Evolutionary conservation across 140 eudicot species (phyloP), one percentile per base, ranked within the genome.

Genomic region (Cichorium intybus): DNA sequence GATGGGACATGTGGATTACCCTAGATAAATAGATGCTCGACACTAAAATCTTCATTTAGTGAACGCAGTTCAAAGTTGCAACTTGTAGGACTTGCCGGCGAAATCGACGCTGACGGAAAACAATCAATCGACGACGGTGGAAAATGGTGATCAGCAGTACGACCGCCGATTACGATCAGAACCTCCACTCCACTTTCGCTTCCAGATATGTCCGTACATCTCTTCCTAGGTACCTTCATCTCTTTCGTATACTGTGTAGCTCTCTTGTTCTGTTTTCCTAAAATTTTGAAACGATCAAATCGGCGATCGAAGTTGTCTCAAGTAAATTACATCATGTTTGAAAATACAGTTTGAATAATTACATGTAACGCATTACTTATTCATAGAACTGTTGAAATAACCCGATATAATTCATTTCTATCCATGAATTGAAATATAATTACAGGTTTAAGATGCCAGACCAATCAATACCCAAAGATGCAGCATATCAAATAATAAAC

Each of bases 401-500:
- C n/a, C n/a, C n/a, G n/a, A n/a, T 3, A 24, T 21, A 33, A 18
- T 8, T 59, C 2, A 4, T 53, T 24, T 52, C 10, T 31, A 28
- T 53, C n/a, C n/a, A n/a, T n/a, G n/a, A n/a, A n/a, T n/a, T n/a
- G n/a, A 37, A 35, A 52, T 50, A 18, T 29, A 24, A 37, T 14
- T 66, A 62, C 58, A 83, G 85, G 79, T 79, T 73, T 47, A 79
- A 79, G 80, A 74, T 85, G 78, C 80, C 86, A 0, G 57, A 26
- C 10, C 60, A 66, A 60, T 31, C 82, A 7, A 85, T 71, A 75
- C 95, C 95, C 0, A 79, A 77, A 69, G 95, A 85, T 14, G 95
- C 84, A 0, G 86, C 88, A 39, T 82, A 82, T 68, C 95, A 85
- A 77, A 80, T 82, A 45, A 80, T 79, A 67, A 82, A 35, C 28